Evolutionary conservation across 768 basidiomycete species (phyloP).

Genomic region (Mycena amicta): DNA sequence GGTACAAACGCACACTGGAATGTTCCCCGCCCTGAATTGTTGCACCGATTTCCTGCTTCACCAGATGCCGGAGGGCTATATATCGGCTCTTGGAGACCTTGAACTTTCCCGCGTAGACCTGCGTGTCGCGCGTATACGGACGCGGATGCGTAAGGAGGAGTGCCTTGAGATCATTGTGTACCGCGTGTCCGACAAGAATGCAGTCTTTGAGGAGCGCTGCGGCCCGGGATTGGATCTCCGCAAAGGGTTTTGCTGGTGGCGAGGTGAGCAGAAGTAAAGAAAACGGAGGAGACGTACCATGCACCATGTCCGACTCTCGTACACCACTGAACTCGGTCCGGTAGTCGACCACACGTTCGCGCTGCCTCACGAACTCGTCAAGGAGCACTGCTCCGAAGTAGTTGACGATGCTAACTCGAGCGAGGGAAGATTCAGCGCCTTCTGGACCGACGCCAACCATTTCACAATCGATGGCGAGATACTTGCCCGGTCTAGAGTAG

Average conservation of each 20-base stretch:
- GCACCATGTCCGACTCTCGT: conserved; percentile 68
- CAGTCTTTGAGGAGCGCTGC: conserved; percentile 75
- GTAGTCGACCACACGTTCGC: conserved; percentile 90
- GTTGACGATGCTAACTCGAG: conserved; percentile 89
- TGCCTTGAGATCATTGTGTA: conserved; percentile 87
- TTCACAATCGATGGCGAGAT: conserved; percentile 91
- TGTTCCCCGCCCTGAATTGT: conserved; percentile 90
- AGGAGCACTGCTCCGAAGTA: conserved; percentile 78
- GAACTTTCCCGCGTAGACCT: conserved; percentile 59
- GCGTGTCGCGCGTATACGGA: conserved; percentile 68
- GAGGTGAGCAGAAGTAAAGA: not conserved
- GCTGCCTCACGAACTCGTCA: conserved; percentile 85
- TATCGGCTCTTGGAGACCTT: conserved; percentile 62
- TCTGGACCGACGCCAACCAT: conserved; percentile 96
- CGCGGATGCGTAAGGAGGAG: conserved; percentile 74
- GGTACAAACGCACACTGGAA: conserved; percentile 68
- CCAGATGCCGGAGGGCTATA: conserved; percentile 80
- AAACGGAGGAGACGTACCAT: conserved; percentile 44
- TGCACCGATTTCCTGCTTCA: conserved; percentile 75
- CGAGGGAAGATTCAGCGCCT: conserved; percentile 81
- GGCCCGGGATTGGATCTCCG: conserved; percentile 77
- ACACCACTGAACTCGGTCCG: conserved; percentile 90
- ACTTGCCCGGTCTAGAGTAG: conserved; percentile 69
- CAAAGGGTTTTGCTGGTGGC: conserved; percentile 69
- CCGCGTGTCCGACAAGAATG: conserved; percentile 87